Evolutionary conservation across 2,329 filamentous ascomycete genomes (phyloP).

Genomic region (Calonectria hawksworthii): DNA sequence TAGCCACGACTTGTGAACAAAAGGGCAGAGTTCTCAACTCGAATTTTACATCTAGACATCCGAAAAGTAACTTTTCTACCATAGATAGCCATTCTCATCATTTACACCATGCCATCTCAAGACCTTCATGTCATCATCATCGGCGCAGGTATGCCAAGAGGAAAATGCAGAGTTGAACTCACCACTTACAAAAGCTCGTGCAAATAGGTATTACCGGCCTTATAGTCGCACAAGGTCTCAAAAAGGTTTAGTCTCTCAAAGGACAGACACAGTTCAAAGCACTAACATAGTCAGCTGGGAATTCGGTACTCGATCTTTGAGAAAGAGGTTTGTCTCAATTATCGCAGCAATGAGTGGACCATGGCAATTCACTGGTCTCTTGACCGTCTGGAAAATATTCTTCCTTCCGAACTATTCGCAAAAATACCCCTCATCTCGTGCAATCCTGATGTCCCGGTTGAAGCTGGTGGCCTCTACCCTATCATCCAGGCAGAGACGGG

Average conservation of each 20-base stretch:
- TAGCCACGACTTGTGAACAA: not conserved
- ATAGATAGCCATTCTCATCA: not conserved
- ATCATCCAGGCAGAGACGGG: constrained; percentile 42
- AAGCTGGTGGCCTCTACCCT: constrained; percentile 37
- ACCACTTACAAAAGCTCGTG: not conserved
- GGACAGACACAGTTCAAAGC: not conserved
- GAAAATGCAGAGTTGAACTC: not conserved
- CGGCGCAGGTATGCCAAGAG: constrained; percentile 31
- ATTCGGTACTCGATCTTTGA: constrained; percentile 39
- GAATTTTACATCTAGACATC: not conserved
- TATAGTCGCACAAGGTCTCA: constrained; percentile 36
- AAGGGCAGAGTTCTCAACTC: not conserved
- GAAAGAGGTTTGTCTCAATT: constrained; percentile 36
- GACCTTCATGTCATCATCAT: constrained; percentile 38
- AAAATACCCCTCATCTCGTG: constrained; percentile 37
- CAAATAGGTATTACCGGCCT: constrained; percentile 35
- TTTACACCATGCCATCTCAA: constrained; percentile 29
- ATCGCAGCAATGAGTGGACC: constrained; percentile 43
- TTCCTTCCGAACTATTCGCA: constrained; percentile 32
- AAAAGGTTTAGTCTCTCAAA: constrained; percentile 15
- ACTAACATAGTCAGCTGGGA: constrained; percentile 13
- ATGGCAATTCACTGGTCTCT: constrained; percentile 43
- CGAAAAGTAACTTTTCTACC: not conserved
- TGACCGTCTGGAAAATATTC: constrained; percentile 31
- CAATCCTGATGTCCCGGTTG: constrained; percentile 37